phyloP scores from a whole-genome alignment of 2,329 filamentous ascomycete genomes.

The Mollisia scopiformis region DNA sequence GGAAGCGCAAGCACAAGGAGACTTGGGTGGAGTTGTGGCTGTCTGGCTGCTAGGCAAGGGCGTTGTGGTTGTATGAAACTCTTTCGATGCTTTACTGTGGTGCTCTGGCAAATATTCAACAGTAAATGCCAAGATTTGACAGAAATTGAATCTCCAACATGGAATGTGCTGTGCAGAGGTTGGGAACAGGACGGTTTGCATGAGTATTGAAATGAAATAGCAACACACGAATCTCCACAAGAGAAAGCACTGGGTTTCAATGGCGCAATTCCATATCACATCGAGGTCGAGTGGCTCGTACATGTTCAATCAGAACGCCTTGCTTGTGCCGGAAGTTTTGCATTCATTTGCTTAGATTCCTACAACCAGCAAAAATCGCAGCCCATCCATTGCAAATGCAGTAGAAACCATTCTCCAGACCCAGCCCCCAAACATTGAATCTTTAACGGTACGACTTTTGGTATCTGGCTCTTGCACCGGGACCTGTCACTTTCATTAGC shows the following conservation, averaged over 20 bases:
- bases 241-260: background rate
- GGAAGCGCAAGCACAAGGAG: background rate
- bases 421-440: constrained; percentile 30
- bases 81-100: background rate
- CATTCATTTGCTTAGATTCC: constrained; percentile 39
- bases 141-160: background rate
- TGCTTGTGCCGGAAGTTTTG: constrained; percentile 33
- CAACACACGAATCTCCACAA: background rate
- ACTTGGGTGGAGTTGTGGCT: background rate
- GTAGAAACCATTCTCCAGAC: constrained; percentile 35
- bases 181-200: background rate
- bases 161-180: background rate
- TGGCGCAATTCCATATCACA: background rate
- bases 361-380: constrained; percentile 37
- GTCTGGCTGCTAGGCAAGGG: background rate
- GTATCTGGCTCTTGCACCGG: constrained; percentile 93
- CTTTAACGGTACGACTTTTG: constrained; percentile 99
- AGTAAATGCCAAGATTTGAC: too few relatives aligned
- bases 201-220: background rate
- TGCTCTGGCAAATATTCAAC: too few relatives aligned
- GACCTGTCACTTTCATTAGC: constrained; percentile 64
- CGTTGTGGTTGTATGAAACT: background rate
- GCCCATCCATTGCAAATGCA: constrained; percentile 40
- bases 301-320: background rate
- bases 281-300: background rate